Evolutionary conservation across 345 rosid genomes (phyloP), one percentile per base, ranked within the genome.

Genomic region (Balakata baccata): DNA sequence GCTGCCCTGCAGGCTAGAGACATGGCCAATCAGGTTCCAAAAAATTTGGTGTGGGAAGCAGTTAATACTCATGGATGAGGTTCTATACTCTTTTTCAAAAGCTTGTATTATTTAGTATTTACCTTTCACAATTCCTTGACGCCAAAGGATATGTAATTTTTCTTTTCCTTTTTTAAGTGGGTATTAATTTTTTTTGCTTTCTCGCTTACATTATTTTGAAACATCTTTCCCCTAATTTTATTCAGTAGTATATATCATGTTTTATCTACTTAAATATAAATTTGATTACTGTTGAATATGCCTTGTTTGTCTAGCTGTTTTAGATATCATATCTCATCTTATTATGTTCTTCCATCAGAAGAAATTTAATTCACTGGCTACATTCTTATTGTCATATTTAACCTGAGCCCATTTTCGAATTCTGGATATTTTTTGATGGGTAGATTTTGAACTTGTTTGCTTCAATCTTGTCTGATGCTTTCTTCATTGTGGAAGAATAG

Each of bases 21-120:
- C 78, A 69, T 79, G 37, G 68, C 89, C 63, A 85, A 84, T 29
- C 88, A 96, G 47, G 82, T 77, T 14, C 84, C 91, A 6, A 83
- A 91, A 78, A 94, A 92, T 77, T 68, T 90, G 82, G 45, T 91
- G 2, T 95, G 98, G 98, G 99, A 95, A 77, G 97, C 99, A 75
- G 84, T 88, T 49, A 88, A 92, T 63, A 89, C 96, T 18, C 96
- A 90, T 78, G 99, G 99, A 57, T 89, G 84, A 87, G 56, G 58
- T 66, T 69, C 18, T 62, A 0, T 61, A 23, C 11, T 54, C 23
- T 20, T 50, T 29, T 53, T 65, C 49, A 2, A 49, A 29, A 52
- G 22, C 25, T 49, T 22, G 7, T 20, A 10, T 20, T 29, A 1
- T 50, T 29, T 20, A 10, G 7, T 29, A 1, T 50, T 29, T 29